phyloP scores from a whole-genome alignment of 2,329 filamentous ascomycete species.

The Hysterium pulicare region DNA sequence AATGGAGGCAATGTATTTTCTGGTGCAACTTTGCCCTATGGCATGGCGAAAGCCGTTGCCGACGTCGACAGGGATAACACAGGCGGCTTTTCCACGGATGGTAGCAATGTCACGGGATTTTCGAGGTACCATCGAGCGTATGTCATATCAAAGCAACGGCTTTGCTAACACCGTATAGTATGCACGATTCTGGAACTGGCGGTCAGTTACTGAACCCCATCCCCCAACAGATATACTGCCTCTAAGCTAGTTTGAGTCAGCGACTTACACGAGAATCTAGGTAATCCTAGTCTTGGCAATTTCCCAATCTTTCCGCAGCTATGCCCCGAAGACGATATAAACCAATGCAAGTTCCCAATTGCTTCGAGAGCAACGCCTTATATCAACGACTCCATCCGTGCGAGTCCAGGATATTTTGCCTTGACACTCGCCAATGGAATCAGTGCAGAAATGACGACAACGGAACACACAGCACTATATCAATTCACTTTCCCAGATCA shows the following conservation, averaged over 20 bases:
- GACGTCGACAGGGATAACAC: slow-evolving; percentile 52
- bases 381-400: slow-evolving; percentile 49
- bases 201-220: no score
- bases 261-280: no score
- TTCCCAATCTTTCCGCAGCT: slow-evolving; percentile 69
- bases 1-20: slow-evolving; percentile 47
- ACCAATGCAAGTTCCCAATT: slow-evolving; percentile 56
- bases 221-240: no score
- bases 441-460: slow-evolving; percentile 59
- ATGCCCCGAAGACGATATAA: slow-evolving; percentile 60
- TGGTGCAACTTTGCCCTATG: slow-evolving; percentile 46
- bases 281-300: slow-evolving; percentile 63
- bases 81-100: slow-evolving; percentile 53
- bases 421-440: slow-evolving; percentile 56
- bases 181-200: slow-evolving; percentile 37
- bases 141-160: slow-evolving; percentile 1
- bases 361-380: slow-evolving; percentile 48
- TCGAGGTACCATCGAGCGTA: slow-evolving; percentile 11
- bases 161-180: no score
- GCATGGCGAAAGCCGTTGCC: slow-evolving; percentile 47
- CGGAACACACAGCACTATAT: slow-evolving; percentile 59
- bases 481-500: slow-evolving; percentile 53
- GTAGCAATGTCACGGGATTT: slow-evolving; percentile 43
- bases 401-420: slow-evolving; percentile 59
- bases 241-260: no score